Percentiles rank a stretch among this genome's conserved stretches.
These are phyloP conservation scores for Chimonanthus salicifolius DNA, from an alignment of 164 flowering plant species.

Conservation along the genomic window DNA sequence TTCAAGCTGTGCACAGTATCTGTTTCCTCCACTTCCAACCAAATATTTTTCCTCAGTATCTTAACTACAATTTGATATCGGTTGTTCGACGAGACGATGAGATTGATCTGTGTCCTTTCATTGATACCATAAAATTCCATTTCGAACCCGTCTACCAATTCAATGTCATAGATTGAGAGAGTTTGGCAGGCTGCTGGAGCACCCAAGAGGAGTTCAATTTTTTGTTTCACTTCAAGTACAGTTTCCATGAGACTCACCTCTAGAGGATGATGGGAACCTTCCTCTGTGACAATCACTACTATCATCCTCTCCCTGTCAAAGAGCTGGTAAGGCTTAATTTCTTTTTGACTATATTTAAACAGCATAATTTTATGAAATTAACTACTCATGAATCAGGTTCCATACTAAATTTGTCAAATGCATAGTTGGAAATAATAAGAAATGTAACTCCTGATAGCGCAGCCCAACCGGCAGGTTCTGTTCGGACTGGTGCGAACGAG, in stretches of 20 bases:
- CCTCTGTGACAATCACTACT: constrained; percentile 30
- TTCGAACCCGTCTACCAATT: constrained; percentile 70
- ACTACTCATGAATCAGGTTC: no score
- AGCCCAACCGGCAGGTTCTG: no score
- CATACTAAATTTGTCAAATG: no score
- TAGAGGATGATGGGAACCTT: constrained; percentile 26
- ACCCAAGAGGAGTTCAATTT: constrained; percentile 46
- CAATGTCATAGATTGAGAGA: constrained; percentile 50
- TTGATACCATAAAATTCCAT: constrained; percentile 63
- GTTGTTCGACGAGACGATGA: constrained; percentile 21
- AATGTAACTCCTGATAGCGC: no score
- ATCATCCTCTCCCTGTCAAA: constrained; percentile 31
- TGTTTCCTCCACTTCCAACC: constrained; percentile 44
- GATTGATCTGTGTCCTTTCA: constrained; percentile 54
- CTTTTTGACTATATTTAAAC: no score
- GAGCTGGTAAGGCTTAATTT: no score
- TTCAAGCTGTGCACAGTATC: constrained; percentile 48
- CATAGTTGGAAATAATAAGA: no score
- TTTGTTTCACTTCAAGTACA: constrained; percentile 49
- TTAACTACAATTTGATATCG: constrained; percentile 42
- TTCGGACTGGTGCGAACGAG: no score
- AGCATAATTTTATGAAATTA: no score
- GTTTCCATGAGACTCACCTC: constrained; percentile 48
- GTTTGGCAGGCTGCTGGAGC: constrained; percentile 43
- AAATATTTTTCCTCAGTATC: constrained; percentile 36